Evolutionary conservation across 1,284 basidiomycete species (phyloP).

Genomic region (Microbotryum intermedium): DNA sequence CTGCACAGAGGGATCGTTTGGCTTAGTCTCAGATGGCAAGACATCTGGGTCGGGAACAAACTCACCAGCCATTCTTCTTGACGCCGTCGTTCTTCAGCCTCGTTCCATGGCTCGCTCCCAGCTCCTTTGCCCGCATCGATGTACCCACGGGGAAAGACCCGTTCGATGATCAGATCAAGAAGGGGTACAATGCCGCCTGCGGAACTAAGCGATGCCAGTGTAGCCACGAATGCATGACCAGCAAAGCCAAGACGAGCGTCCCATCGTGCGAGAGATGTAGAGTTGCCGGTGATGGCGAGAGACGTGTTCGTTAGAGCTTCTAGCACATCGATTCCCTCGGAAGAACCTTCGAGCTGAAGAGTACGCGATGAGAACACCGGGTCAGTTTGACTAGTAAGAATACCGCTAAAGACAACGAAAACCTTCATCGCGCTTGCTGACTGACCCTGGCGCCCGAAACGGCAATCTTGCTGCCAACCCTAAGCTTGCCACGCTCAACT

Average conservation of each 20-base stretch:
- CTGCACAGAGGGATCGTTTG: not conserved
- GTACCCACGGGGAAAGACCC: slow-evolving; percentile 46
- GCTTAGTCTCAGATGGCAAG: slow-evolving; percentile 41
- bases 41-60: slow-evolving; percentile 1
- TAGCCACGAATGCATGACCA: slow-evolving; percentile 55
- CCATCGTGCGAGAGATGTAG: slow-evolving; percentile 76
- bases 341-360: slow-evolving; percentile 56
- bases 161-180: slow-evolving; percentile 66
- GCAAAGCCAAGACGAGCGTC: slow-evolving; percentile 74
- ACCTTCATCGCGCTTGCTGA: slow-evolving; percentile 1
- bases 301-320: slow-evolving; percentile 52
- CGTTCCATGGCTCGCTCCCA: slow-evolving; percentile 54
- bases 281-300: slow-evolving; percentile 70
- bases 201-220: slow-evolving; percentile 64
- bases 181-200: slow-evolving; percentile 73
- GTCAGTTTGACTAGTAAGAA: not conserved
- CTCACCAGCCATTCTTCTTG: slow-evolving; percentile 63
- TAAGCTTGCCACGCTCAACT: slow-evolving; percentile 55
- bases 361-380: not conserved
- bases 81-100: slow-evolving; percentile 56
- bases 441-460: slow-evolving; percentile 69
- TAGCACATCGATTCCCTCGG: slow-evolving; percentile 73
- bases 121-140: slow-evolving; percentile 47
- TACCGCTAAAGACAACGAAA: not conserved
- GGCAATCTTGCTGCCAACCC: slow-evolving; percentile 72